Base-by-base conservation (phyloP, 148 eudicot genomes). In the Rhododendron mucronatum region DNA sequence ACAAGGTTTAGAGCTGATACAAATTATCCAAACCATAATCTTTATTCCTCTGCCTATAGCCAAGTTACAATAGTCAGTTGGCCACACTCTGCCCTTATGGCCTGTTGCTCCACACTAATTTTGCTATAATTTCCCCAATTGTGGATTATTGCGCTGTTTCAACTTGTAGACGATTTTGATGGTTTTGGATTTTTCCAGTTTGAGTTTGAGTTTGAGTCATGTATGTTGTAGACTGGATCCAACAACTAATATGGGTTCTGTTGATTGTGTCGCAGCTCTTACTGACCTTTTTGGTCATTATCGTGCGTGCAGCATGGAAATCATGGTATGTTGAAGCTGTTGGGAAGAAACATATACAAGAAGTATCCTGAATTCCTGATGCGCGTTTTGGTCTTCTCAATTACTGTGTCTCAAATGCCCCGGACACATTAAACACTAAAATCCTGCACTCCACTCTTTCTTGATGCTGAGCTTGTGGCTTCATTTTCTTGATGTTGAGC, bases 301-400 rank as follows among this genome's bases (percentile, higher is more conserved):
- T 86, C 77, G 76, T 6, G 39, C 39, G 39, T 37, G 87, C 86
- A 59, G 91, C 94, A n/a, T 92, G 94, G 94, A 90, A 88, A 69
- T 84, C 90, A 26, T 92, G 94, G 92, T 71, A 71, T 84, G 90
- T 48, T 57, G 94, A 91, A 88, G 91, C 81, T 73, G 89, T 69
- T 26, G 84, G 81, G 80, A 37, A 37, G 39, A 37, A 37, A 37
- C 39, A 37, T 37, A 37, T 37, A 37, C 39, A 35, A 35, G 35
- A 1, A 41, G 47, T 75, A 71, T 81, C 86, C 53, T 85, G 86
- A 89, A 69, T 69, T 69, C 16, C 37, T 13, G 37, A 3, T 13
- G 75, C 45, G 51, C 23, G 1, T 1, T 41, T 30, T 28, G 28
- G 21, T 7, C 45, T 47, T 18, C 12, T n/a, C 39, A 20, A 23